Evolutionary conservation across 352 stramenopile species (phyloP), one percentile per base, ranked within the genome.

Genomic region (Pythium dissotocum): DNA sequence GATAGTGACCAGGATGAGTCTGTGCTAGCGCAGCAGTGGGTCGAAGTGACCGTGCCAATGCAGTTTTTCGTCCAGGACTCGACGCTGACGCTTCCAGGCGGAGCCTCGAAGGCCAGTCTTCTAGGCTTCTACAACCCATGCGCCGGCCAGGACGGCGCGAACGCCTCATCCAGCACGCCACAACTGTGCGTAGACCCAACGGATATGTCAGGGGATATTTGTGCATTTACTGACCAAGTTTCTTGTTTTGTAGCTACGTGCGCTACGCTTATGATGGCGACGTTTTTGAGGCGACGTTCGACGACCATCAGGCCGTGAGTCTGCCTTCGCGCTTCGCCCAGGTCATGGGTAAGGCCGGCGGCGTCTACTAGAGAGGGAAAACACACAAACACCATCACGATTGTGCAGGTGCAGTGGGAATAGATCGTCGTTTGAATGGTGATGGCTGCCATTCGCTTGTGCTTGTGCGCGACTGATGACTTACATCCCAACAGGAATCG

Each of bases 121-220:
- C 61, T 95, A 26, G 85, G 87, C 33, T 95, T 95, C 56, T 95
- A 95, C 74, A 91, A 93, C 60, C 87, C 87, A 14, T 93, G 82
- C 57, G 70, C 86, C n/a, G 71, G 74, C 12, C 65, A 77, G 42
- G 73, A 86, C 40, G 75, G 84, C 44, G 72, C 69, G 14, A 76
- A 83, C 48, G 70, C 38, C 21, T 64, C 64, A 13, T 63, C 46
- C 35, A 54, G 64, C 38, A 80, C 79, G 32, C 83, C 85, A 8
- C 77, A 90, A 61, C 72, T 94, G 82, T 94, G 79, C 70, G 82
- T 77, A 24, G 21, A 24, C 21, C 21, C 21, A 24, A 24, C 21
- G 7, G 12, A 7, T 16, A 12, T 44, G 36, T 12, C 6, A 18
- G 36, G 7, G 5, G 33, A 9, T 6, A 38, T 38, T 38, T 38